Base-by-base conservation (phyloP, 2,329 filamentous ascomycete species). In the Monosporascus sp. region DNA sequence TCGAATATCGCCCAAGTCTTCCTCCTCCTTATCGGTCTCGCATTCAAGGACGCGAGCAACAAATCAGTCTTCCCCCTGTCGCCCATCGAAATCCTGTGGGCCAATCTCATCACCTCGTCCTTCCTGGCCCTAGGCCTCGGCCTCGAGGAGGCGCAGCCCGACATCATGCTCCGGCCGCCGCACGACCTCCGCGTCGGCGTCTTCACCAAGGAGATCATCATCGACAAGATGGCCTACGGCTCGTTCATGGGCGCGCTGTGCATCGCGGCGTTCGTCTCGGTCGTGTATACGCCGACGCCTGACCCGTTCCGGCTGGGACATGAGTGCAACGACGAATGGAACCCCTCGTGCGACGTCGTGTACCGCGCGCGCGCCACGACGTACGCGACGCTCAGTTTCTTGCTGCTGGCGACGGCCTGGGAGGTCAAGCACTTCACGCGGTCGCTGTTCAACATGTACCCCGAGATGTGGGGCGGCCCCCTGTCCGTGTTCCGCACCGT, bases 71-170 rank as follows among this genome's bases (percentile, higher is more conserved):
- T 89, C 63, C 87, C 86, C 0, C 75, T 90, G 15, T 84, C 84
- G 1, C 86, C 87, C 0, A 78, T 90, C 4, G 85, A 90, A 64
- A 88, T 89, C 62, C 78, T 90, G 35, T 90, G 87, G 87, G 84
- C 87, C 57, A 90, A 89, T 65, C 82, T 90, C 63, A 80, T 89
- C 50, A 90, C 87, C 1, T 88, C 84, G 1, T 87, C 83, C 6
- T 81, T 88, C 60, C 77, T 88, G 1, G 87, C 87, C 43, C 82
- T 90, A 60, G 87, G 87, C 50, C 77, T 90, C 0, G 87, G 87
- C 6, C 81, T 89, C 55, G 87, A 90, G 63, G 77, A 83, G 53
- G 84, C 85, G 0, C 79, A 84, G 35, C 81, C 83, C 0, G 85
- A 89, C 65, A 82, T 90, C 55, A 81, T 89, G 64, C 66, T 73